Percentiles rank a stretch among this genome's conserved stretches.
Evolutionary conservation across 2,329 filamentous ascomycete genomes (phyloP).

Genomic region (Huntiella bhutanensis): DNA sequence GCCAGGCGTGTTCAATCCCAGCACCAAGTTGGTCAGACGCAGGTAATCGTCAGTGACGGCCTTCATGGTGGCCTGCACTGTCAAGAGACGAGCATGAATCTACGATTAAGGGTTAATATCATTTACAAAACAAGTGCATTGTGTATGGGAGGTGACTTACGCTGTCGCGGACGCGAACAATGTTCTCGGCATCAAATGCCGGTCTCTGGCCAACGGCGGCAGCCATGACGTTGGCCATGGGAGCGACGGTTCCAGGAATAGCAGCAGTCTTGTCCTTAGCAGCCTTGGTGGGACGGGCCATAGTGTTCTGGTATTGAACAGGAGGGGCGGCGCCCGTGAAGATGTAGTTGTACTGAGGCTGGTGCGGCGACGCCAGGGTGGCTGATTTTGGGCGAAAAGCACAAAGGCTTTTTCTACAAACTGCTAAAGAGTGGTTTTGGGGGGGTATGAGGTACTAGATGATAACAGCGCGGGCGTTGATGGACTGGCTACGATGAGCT

Average conservation of each 20-base stretch:
- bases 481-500: background rate
- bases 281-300: conserved; percentile 28
- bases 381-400: background rate
- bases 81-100: conserved; percentile 42
- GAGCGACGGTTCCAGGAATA: conserved; percentile 12
- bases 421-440: background rate
- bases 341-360: conserved; percentile 1
- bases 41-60: conserved; percentile 70
- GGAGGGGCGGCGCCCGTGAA: background rate
- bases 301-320: conserved; percentile 14
- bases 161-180: conserved; percentile 61
- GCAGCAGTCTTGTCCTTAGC: conserved; percentile 20
- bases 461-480: background rate
- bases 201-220: conserved; percentile 13
- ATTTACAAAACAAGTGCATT: background rate
- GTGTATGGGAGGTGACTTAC: conserved; percentile 34
- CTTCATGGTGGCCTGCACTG: conserved; percentile 61
- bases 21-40: conserved; percentile 68
- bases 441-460: background rate
- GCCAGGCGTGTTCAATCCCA: conserved; percentile 40
- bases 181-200: conserved; percentile 52
- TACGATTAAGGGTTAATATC: conserved; percentile 19
- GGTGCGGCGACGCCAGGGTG: conserved; percentile 4
- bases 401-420: conserved; percentile 4
- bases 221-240: conserved; percentile 22